Percentiles rank a stretch among this genome's conserved stretches.
Evolutionary conservation across 2,329 filamentous ascomycete species (phyloP).

Genomic region (Penicillium thymicola): DNA sequence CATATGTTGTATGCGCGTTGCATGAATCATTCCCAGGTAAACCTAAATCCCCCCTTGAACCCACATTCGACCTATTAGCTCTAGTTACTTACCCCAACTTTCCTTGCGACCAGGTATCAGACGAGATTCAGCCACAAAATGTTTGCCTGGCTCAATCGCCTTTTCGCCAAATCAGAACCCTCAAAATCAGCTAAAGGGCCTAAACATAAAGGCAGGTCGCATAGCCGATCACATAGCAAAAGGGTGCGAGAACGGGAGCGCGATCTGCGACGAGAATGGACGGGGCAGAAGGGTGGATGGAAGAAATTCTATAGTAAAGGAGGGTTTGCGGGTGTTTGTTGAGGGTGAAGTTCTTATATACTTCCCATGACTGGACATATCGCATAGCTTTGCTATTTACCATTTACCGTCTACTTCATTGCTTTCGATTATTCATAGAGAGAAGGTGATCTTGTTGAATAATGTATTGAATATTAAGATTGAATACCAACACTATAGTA

Average conservation of each 20-base stretch:
- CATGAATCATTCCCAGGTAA: neutral
- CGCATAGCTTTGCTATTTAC: neutral
- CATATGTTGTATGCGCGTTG: neutral
- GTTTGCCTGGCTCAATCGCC: neutral
- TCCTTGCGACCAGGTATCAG: neutral
- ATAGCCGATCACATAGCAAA: conserved; percentile 1
- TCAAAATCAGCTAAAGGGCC: neutral
- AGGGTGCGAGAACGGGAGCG: conserved; percentile 2
- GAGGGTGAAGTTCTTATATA: neutral
- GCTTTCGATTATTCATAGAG: neutral
- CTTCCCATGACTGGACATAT: neutral
- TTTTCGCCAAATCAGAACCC: neutral
- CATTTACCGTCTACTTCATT: neutral
- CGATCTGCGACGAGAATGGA: neutral
- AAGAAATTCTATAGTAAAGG: neutral
- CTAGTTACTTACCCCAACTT: neutral
- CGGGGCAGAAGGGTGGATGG: conserved; percentile 4
- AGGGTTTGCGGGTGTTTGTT: neutral
- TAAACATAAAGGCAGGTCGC: neutral
- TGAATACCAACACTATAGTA: neutral
- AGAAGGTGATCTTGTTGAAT: neutral
- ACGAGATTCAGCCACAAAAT: neutral
- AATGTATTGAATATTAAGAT: neutral
- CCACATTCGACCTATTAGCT: neutral
- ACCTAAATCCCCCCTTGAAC: too few species aligned